Percentiles rank a stretch among this genome's conserved stretches.
phyloP scores from a whole-genome alignment of 2,329 filamentous ascomycete species.

The Colletotrichum horii region DNA sequence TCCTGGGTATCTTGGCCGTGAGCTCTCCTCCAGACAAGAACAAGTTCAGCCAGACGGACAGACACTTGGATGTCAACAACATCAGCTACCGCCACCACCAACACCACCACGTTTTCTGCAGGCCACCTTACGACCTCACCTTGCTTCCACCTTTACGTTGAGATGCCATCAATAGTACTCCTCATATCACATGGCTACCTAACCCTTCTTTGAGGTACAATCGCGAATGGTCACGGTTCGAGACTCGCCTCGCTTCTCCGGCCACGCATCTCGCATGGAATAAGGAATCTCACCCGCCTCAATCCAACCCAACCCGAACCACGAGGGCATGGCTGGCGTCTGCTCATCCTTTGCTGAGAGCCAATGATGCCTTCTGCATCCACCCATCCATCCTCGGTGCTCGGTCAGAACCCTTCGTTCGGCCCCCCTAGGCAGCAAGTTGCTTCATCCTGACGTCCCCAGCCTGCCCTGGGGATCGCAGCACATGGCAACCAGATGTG shows the following conservation, averaged over 20 bases:
- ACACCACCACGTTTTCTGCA: background rate
- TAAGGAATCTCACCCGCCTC: slow-evolving; percentile 11
- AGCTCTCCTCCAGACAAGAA: background rate
- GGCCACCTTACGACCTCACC: background rate
- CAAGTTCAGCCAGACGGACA: background rate
- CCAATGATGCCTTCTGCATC: background rate
- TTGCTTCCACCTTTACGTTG: background rate
- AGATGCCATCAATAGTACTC: background rate
- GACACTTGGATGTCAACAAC: background rate
- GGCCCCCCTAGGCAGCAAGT: background rate
- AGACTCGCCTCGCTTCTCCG: background rate
- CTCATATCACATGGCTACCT: background rate
- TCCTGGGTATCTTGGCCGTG: background rate
- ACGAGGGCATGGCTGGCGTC: background rate
- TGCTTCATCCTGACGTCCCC: background rate
- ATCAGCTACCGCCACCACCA: background rate
- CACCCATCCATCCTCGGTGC: background rate
- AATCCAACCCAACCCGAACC: slow-evolving; percentile 1
- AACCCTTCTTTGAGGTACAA: background rate
- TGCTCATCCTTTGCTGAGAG: background rate
- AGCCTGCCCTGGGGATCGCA: background rate
- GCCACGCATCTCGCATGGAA: background rate
- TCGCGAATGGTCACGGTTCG: background rate
- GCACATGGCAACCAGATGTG: slow-evolving; percentile 7
- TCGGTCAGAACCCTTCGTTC: background rate